phyloP scores from a whole-genome alignment of 179 eudicot genomes.

The Patellifolia procumbens region DNA sequence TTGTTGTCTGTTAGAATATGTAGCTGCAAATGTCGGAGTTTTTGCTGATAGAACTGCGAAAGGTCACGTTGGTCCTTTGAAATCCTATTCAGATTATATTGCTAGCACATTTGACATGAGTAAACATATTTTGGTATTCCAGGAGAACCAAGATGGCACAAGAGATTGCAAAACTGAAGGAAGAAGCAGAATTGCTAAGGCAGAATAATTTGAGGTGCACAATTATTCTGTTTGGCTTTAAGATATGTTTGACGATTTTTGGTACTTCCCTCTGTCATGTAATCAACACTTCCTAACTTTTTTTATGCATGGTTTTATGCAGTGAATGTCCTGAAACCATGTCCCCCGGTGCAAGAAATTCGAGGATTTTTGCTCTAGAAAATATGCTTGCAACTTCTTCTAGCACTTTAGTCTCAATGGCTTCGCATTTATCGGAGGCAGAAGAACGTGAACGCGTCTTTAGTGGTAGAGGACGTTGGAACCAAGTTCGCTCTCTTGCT shows the following conservation, averaged over 20 bases:
- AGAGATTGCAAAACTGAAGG: constrained; percentile 85
- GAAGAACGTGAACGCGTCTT: constrained; percentile 93
- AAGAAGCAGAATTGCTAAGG: constrained; percentile 68
- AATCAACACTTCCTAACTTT: not conserved
- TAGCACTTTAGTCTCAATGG: constrained; percentile 91
- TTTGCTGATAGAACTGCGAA: not conserved
- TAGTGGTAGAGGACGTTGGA: constrained; percentile 97
- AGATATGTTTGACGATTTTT: not conserved
- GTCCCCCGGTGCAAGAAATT: constrained; percentile 99
- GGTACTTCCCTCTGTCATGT: not conserved
- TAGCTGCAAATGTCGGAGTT: not conserved
- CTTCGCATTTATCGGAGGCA: constrained; percentile 95
- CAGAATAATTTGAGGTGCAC: constrained; percentile 60
- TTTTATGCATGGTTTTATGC: constrained; percentile 22
- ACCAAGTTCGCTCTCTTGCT: constrained; percentile 81
- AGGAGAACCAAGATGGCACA: constrained; percentile 99
- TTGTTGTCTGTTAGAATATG: no score
- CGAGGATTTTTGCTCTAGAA: constrained; percentile 88
- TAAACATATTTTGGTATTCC: constrained; percentile 14
- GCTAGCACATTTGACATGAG: not conserved
- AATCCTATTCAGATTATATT: not conserved
- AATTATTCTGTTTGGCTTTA: not conserved
- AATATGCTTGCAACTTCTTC: constrained; percentile 96
- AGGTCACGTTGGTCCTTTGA: not conserved
- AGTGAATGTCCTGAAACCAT: constrained; percentile 66